Evolutionary conservation across 176 grass and related monocot species (phyloP), one percentile per base, ranked within the genome.

Genomic region (Tillandsia leiboldiana): DNA sequence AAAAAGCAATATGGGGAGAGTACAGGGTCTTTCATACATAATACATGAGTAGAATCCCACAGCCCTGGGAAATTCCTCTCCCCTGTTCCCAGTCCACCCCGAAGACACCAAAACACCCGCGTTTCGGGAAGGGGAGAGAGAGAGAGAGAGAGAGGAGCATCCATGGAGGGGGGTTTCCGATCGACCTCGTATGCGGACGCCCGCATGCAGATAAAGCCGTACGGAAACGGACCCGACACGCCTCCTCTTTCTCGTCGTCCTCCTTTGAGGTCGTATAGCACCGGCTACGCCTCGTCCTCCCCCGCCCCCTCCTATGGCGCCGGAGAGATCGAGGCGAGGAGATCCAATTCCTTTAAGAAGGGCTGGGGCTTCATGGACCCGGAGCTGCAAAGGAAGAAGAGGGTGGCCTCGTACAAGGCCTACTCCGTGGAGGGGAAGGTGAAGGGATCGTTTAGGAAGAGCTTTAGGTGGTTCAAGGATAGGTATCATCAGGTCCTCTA

Each of bases 401-500:
- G 75, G 53, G 75, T 77, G 52, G 75, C 66, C 5, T 52, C 51
- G 8, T 77, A 77, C 13, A 77, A 77, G 53, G 75, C 66, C 18
- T 77, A 77, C 20, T 51, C 75, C 54, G 12, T 77, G 66, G 52
- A 69, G 53, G 75, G 75, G 12, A 77, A 77, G 75, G 59, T 77
- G 75, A 77, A 77, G 75, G 75, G 53, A 3, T 51, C 65, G 20
- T 49, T 77, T n/a, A 61, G 75, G 66, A 77, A 77, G 53, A 77
- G 75, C 66, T 77, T 69, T 65, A 77, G 66, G 51, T 77, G 75
- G 75, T 66, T 77, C 26, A 77, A 77, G 66, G 75, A 77, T 11
- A 77, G 65, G 48, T 69, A 52, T 53, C 47, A 27, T 14, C 12
- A 72, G 26, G 53, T 61, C 24, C 28, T 49, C 26, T 49, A 69